phyloP scores from a whole-genome alignment of 2,329 filamentous ascomycete species.

The Aspergillus novofumigatus region DNA sequence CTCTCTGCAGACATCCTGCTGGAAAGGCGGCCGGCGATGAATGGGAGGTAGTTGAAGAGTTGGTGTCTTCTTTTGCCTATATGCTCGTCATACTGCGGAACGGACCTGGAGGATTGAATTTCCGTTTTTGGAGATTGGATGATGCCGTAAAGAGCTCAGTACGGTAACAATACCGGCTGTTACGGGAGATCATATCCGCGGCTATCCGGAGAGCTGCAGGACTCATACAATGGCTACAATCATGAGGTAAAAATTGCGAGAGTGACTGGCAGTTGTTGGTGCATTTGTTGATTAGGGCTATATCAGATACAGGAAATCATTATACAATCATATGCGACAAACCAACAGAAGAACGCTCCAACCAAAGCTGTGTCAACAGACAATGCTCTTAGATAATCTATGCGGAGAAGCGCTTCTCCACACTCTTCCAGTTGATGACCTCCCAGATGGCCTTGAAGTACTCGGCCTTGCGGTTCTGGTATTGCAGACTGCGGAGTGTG shows the following conservation, averaged over 20 bases:
- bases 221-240: not conserved
- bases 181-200: not conserved
- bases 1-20: conserved; percentile 28
- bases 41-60: not conserved
- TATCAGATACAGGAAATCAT: conserved; percentile 3
- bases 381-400: conserved; percentile 28
- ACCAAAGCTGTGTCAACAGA: conserved; percentile 11
- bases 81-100: not conserved
- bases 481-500: conserved; percentile 61
- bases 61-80: not conserved
- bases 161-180: not conserved
- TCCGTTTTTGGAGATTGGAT: not conserved
- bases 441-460: conserved; percentile 95
- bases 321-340: conserved; percentile 3
- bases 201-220: conserved; percentile 1
- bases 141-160: not conserved
- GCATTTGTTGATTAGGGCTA: conserved; percentile 6
- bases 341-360: conserved; percentile 7
- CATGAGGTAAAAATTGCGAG: not conserved
- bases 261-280: not conserved
- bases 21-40: not conserved
- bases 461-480: conserved; percentile 94
- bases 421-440: conserved; percentile 92
- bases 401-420: conserved; percentile 65
- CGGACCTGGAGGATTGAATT: not conserved